These are phyloP conservation scores for Fusarium luffae DNA, from an alignment of 2,329 filamentous ascomycete species.

Conservation along the genomic window DNA sequence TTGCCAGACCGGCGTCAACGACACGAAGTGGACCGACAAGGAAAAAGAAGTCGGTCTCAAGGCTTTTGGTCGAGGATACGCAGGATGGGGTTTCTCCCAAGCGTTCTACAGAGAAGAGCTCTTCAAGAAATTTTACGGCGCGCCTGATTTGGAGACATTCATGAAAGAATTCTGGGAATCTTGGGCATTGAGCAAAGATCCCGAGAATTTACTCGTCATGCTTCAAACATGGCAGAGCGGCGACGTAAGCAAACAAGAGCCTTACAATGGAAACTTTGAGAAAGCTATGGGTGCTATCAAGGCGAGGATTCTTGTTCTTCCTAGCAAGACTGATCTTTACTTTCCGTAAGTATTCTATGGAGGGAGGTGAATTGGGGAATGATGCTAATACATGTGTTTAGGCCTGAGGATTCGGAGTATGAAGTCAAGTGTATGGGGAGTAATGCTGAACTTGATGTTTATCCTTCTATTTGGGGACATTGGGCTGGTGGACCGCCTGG, in stretches of 20 bases:
- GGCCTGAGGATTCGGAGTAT: constrained; percentile 78
- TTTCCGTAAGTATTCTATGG: constrained; percentile 63
- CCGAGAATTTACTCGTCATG: constrained; percentile 80
- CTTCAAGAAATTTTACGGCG: constrained; percentile 73
- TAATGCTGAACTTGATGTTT: constrained; percentile 50
- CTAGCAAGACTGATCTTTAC: constrained; percentile 79
- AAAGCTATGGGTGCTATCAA: constrained; percentile 76
- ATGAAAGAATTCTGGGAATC: constrained; percentile 80
- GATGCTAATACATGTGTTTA: neutral
- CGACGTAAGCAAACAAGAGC: constrained; percentile 75
- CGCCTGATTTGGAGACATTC: constrained; percentile 76
- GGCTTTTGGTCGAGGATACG: constrained; percentile 79
- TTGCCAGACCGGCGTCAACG: constrained; percentile 40
- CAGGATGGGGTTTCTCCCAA: constrained; percentile 84
- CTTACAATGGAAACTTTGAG: constrained; percentile 74
- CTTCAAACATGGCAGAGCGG: constrained; percentile 82
- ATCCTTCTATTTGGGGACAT: constrained; percentile 58
- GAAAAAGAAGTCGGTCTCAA: constrained; percentile 63
- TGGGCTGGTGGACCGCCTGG: constrained; percentile 76
- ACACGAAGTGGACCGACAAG: constrained; percentile 55
- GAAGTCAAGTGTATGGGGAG: constrained; percentile 67
- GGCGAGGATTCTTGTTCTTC: constrained; percentile 77
- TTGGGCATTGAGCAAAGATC: constrained; percentile 79
- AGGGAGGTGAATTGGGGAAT: no score
- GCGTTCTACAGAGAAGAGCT: constrained; percentile 79